Evolutionary conservation across 129 eudicot species (phyloP), one percentile per base, ranked within the genome.

Genomic region (Flaveria robusta): DNA sequence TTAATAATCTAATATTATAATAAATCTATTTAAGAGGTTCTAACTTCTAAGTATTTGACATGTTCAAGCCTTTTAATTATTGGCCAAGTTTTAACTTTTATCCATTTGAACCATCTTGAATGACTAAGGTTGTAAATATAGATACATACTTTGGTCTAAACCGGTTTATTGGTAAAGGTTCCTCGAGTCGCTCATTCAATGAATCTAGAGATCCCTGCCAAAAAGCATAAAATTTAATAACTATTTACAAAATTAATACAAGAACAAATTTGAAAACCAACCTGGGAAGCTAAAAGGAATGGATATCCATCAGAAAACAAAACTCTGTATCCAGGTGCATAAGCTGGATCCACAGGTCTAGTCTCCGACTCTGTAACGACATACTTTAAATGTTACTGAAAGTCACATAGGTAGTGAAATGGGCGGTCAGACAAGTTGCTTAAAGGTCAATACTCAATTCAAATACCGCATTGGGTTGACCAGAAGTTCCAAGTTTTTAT

Each of bases 61-160:
- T 52, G 59, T 52, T 52, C 59, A 52, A 52, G 7, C 24, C 6
- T 16, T 52, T 4, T 16, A 16, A 2, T 3, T 20, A 19, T 46
- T 69, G 41, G 26, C 60, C 60, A 54, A 19, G 19, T 29, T 9
- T 27, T 16, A 22, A 7, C 22, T 19, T 7, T 70, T 37, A 27
- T 24, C 46, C 13, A 15, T 64, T 66, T 39, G 27, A 41, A 19
- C 51, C 1, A 20, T 15, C 11, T 5, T 66, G 11, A 67, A 52
- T 68, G 24, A 43, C 13, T 34, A 55, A 23, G 50, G 27, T 10
- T 70, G 34, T 62, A 18, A 68, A 55, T 50, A 47, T 0, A 72
- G 41, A 55, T 13, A 83, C 42, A 54, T 89, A 92, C 98, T 90
- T 92, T 78, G 98, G 96, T 85, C 96, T 85, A 39, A 92, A 92